phyloP scores from a whole-genome alignment of 345 rosid species.

The Schrenkiella parvula region DNA sequence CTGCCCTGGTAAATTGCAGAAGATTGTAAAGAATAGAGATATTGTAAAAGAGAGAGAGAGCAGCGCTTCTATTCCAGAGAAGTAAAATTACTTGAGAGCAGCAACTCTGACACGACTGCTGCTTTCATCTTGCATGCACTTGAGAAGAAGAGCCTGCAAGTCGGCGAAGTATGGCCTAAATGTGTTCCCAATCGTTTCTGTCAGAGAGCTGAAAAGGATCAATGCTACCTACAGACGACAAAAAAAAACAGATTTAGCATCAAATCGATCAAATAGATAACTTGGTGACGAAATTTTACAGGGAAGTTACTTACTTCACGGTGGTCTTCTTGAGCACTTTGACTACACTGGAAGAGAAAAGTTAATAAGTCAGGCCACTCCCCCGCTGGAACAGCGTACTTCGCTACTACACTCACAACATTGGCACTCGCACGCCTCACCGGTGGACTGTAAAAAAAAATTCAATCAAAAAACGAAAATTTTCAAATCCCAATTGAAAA shows the following conservation, averaged over 20 bases:
- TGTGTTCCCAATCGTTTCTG: conserved; percentile 89
- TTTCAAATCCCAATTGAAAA: background rate
- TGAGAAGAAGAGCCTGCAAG: conserved; percentile 88
- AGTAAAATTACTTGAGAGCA: conserved; percentile 74
- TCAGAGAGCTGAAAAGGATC: conserved; percentile 96
- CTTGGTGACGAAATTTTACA: background rate
- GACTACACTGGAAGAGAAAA: conserved; percentile 90
- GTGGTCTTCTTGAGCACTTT: conserved; percentile 94
- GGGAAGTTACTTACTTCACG: conserved; percentile 61
- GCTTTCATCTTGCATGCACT: conserved; percentile 86
- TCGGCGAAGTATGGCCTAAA: conserved; percentile 84
- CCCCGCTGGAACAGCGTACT: conserved; percentile 92
- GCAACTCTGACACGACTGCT: conserved; percentile 95
- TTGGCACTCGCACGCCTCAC: conserved; percentile 99
- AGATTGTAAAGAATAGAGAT: conserved; percentile 15
- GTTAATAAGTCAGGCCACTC: conserved; percentile 96
- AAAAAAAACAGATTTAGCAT: background rate
- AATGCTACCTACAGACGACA: conserved; percentile 61
- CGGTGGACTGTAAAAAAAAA: conserved; percentile 49
- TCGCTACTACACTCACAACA: conserved; percentile 90
- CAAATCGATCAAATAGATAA: background rate
- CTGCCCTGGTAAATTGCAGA: conserved; percentile 63
- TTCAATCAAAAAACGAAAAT: background rate
- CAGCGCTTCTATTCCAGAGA: background rate
- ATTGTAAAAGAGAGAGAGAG: conserved; percentile 7